Base-by-base conservation (phyloP, 176 grass and related monocot genomes). In the Ensete glaucum region DNA sequence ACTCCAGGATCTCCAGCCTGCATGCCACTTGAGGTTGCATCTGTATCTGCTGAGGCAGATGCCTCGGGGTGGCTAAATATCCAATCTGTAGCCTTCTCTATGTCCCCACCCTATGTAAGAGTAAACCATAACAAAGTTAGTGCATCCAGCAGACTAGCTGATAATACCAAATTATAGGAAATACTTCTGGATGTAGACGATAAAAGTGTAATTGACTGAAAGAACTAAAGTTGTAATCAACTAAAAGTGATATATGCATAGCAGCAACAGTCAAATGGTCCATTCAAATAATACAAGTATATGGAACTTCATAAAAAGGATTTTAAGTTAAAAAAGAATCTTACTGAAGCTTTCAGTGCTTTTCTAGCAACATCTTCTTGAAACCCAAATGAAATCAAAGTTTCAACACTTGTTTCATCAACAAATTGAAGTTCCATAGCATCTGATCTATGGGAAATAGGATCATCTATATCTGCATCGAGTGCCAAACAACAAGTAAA, bases 61-160 rank as follows among this genome's bases (percentile, higher is more conserved):
- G 80, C 90, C 76, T 93, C 90, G 1, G 88, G 95, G 17, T 91
- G 72, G 78, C 67, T 94, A 80, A 98, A 87, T 79, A 98, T 91
- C 95, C 95, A 98, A 58, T 98, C 90, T 29, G 95, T 98, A 21
- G 95, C 95, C 78, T 83, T 89, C 82, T 98, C 95, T 2, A 98
- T 98, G 79, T 87, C 88, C 52, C 95, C 95, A 66, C 88, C 95
- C 95, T 98, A 80, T 64, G 50, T 71, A 74, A 27, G 62, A 4
- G 77, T n/a, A 73, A 51, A 17, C 19, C 34, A 43, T 6, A 43
- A 43, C 34, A 6, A 43, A 43, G 34, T 43, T 43, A 43, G 34
- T 43, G 34, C 34, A 43, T 43, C 34, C 34, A 43, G 34, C 34
- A 43, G 4, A 43, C 34, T 43, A 43, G 34, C 34, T 43, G 34